Evolutionary conservation across 2,329 filamentous ascomycete genomes (phyloP).

Genomic region (Nemania sp.): DNA sequence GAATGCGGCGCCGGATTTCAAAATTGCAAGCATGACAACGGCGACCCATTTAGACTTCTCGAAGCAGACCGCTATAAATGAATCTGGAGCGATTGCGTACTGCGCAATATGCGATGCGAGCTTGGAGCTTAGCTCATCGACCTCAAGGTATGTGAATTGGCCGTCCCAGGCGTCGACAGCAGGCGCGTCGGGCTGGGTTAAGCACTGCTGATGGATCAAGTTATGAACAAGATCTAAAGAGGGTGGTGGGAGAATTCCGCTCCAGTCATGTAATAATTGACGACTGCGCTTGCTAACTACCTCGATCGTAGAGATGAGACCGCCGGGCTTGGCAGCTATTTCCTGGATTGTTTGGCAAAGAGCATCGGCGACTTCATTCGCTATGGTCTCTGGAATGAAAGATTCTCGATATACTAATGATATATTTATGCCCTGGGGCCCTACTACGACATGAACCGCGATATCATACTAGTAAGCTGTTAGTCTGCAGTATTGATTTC

Average conservation of each 20-base stretch:
- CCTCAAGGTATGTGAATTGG: slow-evolving; percentile 40
- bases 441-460: neutral
- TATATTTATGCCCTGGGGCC: slow-evolving; percentile 1
- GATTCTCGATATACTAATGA: slow-evolving; percentile 9
- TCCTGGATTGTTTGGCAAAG: slow-evolving; percentile 2
- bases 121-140: slow-evolving; percentile 40
- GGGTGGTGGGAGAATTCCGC: slow-evolving; percentile 5
- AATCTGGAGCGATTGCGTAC: slow-evolving; percentile 13
- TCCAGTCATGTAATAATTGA: slow-evolving; percentile 17
- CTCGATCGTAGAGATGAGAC: neutral
- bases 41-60: slow-evolving; percentile 35
- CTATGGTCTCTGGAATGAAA: slow-evolving; percentile 10
- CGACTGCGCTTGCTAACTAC: slow-evolving; percentile 10
- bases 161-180: slow-evolving; percentile 34
- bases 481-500: neutral
- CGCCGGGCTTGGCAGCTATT: slow-evolving; percentile 4
- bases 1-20: slow-evolving; percentile 47
- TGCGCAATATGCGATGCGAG: slow-evolving; percentile 19
- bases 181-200: slow-evolving; percentile 12
- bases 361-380: slow-evolving; percentile 4
- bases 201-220: slow-evolving; percentile 20
- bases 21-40: slow-evolving; percentile 41
- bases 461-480: slow-evolving; percentile 20
- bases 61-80: slow-evolving; percentile 28
- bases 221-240: slow-evolving; percentile 12